phyloP scores from a whole-genome alignment of 495 filamentous ascomycete genomes.

The Aspergillus steynii region DNA sequence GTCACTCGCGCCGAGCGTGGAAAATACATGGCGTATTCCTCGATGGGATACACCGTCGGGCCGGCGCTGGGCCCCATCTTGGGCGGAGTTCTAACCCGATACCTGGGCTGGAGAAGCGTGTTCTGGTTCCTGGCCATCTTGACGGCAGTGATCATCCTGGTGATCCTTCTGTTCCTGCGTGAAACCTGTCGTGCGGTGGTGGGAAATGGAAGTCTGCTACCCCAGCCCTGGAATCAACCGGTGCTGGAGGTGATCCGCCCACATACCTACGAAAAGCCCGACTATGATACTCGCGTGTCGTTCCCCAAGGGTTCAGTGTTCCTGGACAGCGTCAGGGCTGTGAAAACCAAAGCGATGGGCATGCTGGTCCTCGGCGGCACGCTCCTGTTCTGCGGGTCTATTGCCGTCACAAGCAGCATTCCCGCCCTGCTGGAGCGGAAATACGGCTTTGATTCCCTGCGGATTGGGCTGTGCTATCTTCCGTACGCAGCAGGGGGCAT shows the following conservation, averaged over 20 bases:
- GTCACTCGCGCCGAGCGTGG: constrained; percentile 36
- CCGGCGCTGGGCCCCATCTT: constrained; percentile 57
- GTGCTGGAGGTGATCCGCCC: neutral
- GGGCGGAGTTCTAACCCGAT: constrained; percentile 60
- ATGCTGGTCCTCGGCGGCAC: neutral
- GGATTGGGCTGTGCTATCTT: constrained; percentile 41
- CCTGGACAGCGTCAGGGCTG: neutral
- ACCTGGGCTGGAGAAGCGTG: constrained; percentile 63
- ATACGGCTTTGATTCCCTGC: constrained; percentile 37
- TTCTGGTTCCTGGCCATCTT: constrained; percentile 70
- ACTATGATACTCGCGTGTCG: neutral
- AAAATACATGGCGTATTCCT: constrained; percentile 30
- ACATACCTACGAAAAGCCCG: neutral
- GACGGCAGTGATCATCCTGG: constrained; percentile 32
- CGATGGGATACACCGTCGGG: constrained; percentile 25
- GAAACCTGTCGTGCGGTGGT: constrained; percentile 42
- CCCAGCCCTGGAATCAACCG: constrained; percentile 31
- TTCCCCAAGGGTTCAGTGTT: neutral
- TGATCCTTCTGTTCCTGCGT: constrained; percentile 26
- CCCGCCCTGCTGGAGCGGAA: neutral
- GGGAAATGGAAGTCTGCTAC: constrained; percentile 39
- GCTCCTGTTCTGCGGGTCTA: neutral
- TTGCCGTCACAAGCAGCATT: neutral
- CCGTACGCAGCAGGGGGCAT: constrained; percentile 38
- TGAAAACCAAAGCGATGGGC: neutral